Evolutionary conservation across 140 eudicot genomes (phyloP).

Genomic region (Oenanthe javanica): DNA sequence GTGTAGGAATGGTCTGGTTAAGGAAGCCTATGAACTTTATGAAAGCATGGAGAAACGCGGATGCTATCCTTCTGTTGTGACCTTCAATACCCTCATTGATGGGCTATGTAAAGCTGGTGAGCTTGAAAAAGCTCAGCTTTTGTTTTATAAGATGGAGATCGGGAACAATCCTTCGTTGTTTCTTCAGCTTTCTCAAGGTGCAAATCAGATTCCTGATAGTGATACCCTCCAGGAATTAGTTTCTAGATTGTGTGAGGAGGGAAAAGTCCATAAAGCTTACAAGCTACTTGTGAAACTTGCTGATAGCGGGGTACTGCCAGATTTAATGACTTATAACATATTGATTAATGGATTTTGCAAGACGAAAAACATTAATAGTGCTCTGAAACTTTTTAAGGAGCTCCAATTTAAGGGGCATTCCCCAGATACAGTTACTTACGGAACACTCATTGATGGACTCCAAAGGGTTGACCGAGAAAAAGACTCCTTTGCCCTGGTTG

Average conservation of each 20-base stretch:
- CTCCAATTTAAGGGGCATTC: conserved; percentile 50
- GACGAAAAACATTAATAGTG: conserved; percentile 41
- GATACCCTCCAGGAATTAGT: conserved; percentile 50
- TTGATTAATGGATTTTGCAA: conserved; percentile 77
- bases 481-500: conserved; percentile 42
- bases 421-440: conserved; percentile 84
- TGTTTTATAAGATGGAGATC: conserved; percentile 72
- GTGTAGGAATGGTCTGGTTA: conserved; percentile 71
- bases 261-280: conserved; percentile 55
- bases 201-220: conserved; percentile 53
- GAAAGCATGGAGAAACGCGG: conserved; percentile 74
- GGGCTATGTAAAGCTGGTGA: conserved; percentile 75
- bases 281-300: conserved; percentile 58
- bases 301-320: conserved; percentile 52
- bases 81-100: conserved; percentile 77
- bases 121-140: conserved; percentile 55
- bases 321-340: conserved; percentile 53
- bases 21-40: conserved; percentile 64
- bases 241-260: conserved; percentile 46
- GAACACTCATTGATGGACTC: conserved; percentile 81
- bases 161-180: conserved; percentile 73
- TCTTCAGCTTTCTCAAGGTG: conserved; percentile 74
- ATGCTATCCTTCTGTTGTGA: conserved; percentile 61
- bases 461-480: conserved; percentile 42
- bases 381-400: conserved; percentile 47